Conservation (phyloP, 192 early-diverging fungal species). For the Entomortierella parvispora region DNA sequence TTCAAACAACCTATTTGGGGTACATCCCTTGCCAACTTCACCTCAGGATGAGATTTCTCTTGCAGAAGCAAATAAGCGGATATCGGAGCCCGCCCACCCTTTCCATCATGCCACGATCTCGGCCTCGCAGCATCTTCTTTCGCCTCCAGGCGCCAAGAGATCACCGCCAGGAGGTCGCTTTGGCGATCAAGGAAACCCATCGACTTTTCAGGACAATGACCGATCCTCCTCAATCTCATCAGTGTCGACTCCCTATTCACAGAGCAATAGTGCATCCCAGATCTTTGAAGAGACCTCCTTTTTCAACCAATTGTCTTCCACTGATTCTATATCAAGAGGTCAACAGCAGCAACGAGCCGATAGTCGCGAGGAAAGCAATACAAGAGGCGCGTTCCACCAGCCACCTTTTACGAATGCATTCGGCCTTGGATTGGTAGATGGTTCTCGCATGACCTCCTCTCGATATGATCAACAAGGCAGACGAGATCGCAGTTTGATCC, state of each 20-base stretch:
- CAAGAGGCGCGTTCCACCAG: slow-evolving; percentile 8
- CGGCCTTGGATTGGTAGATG: slow-evolving; percentile 33
- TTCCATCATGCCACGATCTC: slow-evolving; percentile 40
- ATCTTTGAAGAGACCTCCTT: slow-evolving; percentile 53
- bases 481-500: too few species aligned
- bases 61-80: neutral
- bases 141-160: neutral
- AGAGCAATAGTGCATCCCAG: slow-evolving; percentile 47
- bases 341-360: slow-evolving; percentile 3
- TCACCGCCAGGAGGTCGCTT: slow-evolving; percentile 5
- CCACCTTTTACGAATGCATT: slow-evolving; percentile 9
- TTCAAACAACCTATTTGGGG: neutral
- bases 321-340: slow-evolving; percentile 37
- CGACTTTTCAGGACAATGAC: slow-evolving; percentile 23
- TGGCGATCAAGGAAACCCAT: neutral
- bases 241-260: slow-evolving; percentile 42
- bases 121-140: slow-evolving; percentile 5
- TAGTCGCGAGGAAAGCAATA: neutral
- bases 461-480: neutral
- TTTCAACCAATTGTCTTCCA: slow-evolving; percentile 45
- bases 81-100: slow-evolving; percentile 36
- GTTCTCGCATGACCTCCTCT: neutral
- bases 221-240: slow-evolving; percentile 34
- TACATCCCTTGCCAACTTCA: slow-evolving; percentile 22
- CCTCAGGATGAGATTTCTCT: slow-evolving; percentile 14